Percentiles rank a stretch among this genome's conserved stretches.
Conservation (phyloP, 352 stramenopile species). For the Pythium folliculosum region DNA sequence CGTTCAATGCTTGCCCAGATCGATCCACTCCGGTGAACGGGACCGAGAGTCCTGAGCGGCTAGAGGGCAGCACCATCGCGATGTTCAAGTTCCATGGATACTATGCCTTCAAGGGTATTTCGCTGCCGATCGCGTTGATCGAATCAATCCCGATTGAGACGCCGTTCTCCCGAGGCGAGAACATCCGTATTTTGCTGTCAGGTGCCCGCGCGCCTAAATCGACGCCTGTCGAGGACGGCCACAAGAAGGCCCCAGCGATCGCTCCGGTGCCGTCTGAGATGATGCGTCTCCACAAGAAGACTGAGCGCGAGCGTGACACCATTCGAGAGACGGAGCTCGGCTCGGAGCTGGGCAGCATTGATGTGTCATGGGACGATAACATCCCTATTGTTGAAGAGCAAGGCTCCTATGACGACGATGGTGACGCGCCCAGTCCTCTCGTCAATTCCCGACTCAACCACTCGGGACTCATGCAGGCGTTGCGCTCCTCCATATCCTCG, state of each 20-base stretch:
- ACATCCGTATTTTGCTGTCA: constrained; percentile 39
- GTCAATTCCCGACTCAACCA: constrained; percentile 65
- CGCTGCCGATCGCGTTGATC: constrained; percentile 71
- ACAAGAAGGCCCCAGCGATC: constrained; percentile 48
- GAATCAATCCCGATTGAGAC: constrained; percentile 78
- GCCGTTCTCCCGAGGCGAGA: constrained; percentile 24
- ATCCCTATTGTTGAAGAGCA: constrained; percentile 74
- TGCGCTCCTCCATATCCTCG: constrained; percentile 46
- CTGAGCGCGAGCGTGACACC: constrained; percentile 70
- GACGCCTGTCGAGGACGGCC: constrained; percentile 65
- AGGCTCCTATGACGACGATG: constrained; percentile 52
- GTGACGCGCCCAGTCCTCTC: constrained; percentile 37
- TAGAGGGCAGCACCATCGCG: constrained; percentile 60
- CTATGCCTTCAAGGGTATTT: constrained; percentile 89
- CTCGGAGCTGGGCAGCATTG: constrained; percentile 62
- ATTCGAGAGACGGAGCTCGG: constrained; percentile 85
- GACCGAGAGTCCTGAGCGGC: constrained; percentile 45
- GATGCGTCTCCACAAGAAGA: constrained; percentile 57
- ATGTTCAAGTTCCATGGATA: constrained; percentile 86
- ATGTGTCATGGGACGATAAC: constrained; percentile 70
- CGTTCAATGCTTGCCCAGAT: constrained; percentile 47
- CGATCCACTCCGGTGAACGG: constrained; percentile 39
- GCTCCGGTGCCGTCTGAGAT: constrained; percentile 55
- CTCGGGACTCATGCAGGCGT: constrained; percentile 57
- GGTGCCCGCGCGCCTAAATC: constrained; percentile 60